phyloP scores from a whole-genome alignment of 345 rosid genomes.

The Citrus unshiu region DNA sequence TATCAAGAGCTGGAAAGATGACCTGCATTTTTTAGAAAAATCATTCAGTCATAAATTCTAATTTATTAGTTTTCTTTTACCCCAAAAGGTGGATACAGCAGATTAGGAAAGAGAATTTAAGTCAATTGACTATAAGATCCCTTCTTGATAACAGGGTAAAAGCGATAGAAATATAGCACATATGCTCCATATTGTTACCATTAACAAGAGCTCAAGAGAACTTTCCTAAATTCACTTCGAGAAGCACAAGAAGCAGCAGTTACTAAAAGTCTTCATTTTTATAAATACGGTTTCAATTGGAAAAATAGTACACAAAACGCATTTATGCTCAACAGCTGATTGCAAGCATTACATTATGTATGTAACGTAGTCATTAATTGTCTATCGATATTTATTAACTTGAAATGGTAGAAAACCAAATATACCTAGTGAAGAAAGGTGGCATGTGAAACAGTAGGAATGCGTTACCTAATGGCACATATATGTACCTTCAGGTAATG shows the following conservation, averaged over 20 bases:
- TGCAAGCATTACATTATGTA: background rate
- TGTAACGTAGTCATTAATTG: background rate
- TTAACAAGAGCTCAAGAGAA: background rate
- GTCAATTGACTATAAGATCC: background rate
- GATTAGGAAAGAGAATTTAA: slow-evolving; percentile 6
- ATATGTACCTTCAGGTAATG: background rate
- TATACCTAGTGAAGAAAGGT: background rate
- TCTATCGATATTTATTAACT: background rate
- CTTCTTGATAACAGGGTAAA: slow-evolving; percentile 6
- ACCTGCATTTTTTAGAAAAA: slow-evolving; percentile 43
- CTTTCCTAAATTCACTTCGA: background rate
- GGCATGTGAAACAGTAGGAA: background rate
- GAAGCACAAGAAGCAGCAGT: background rate
- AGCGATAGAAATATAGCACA: background rate
- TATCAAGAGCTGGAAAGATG: slow-evolving; percentile 63
- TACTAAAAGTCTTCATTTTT: background rate
- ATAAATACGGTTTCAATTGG: background rate
- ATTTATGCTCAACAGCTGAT: background rate
- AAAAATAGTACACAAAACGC: background rate
- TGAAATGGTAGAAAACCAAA: background rate
- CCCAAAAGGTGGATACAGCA: background rate
- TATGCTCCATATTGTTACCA: background rate
- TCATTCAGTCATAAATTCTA: background rate
- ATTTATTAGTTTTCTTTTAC: too few relatives aligned
- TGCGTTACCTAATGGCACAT: background rate